A percentile compares a stretch with the other conserved stretches of the same genome.
These are phyloP conservation scores for Magnolia officinalis DNA, from an alignment of 164 flowering plant genomes.

Conservation along the genomic window DNA sequence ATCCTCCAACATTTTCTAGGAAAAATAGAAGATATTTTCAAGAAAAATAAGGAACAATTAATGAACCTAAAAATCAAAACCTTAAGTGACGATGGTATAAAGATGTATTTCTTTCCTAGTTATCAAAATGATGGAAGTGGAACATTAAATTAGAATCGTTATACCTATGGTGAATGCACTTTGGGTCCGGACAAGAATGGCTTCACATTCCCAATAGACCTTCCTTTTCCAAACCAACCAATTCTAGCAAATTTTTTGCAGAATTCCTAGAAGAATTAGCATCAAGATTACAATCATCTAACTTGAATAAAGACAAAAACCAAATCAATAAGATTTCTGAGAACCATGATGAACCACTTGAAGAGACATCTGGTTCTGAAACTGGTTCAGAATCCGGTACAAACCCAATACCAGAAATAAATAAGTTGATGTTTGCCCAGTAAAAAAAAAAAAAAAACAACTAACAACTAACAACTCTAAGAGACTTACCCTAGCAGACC, in stretches of 20 bases:
- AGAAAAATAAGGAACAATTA: background rate
- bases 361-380: background rate
- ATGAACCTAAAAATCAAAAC: background rate
- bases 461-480: no score
- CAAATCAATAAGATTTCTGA: background rate
- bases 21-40: background rate
- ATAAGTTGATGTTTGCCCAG: no score
- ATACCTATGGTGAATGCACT: no score
- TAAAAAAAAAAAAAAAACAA: no score
- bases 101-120: no score
- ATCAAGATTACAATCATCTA: background rate
- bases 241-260: background rate
- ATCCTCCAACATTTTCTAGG: background rate
- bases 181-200: no score
- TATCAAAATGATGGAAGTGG: no score
- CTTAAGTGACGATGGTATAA: background rate
- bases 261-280: background rate
- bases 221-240: background rate
- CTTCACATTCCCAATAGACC: no score
- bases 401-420: background rate
- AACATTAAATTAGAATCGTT: no score
- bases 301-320: background rate
- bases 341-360: no score
- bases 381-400: background rate
- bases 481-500: background rate